Percentiles rank a stretch among this genome's conserved stretches.
These are phyloP conservation scores for Trametes cubensis DNA, from an alignment of 768 basidiomycete genomes.

Conservation along the genomic window DNA sequence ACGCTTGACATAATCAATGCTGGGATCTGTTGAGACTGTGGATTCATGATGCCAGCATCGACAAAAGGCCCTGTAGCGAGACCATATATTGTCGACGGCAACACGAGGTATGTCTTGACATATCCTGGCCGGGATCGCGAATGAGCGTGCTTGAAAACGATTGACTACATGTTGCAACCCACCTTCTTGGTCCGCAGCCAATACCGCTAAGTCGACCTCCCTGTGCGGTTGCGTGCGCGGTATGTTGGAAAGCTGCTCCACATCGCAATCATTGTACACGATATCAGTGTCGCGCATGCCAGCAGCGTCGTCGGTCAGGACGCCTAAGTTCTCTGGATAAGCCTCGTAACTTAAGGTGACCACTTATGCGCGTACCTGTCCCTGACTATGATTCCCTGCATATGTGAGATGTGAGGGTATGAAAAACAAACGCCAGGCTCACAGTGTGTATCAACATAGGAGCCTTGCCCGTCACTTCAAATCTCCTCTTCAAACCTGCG, in stretches of 20 bases:
- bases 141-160: not conserved
- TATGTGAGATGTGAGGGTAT: constrained; percentile 35
- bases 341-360: not conserved
- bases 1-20: constrained; percentile 46
- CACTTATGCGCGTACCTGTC: not conserved
- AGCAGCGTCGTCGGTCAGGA: constrained; percentile 46
- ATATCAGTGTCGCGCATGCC: constrained; percentile 42
- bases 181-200: constrained; percentile 54
- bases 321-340: constrained; percentile 32
- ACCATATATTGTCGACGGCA: constrained; percentile 62
- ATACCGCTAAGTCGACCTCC: constrained; percentile 48
- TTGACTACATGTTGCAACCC: not conserved
- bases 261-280: constrained; percentile 52
- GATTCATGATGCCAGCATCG: constrained; percentile 53
- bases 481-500: constrained; percentile 53
- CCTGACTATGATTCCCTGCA: constrained; percentile 22
- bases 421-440: constrained; percentile 31
- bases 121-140: constrained; percentile 39
- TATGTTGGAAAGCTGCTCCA: constrained; percentile 47
- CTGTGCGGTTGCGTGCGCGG: constrained; percentile 50
- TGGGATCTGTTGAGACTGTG: constrained; percentile 55
- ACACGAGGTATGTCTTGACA: constrained; percentile 52
- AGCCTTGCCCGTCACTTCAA: constrained; percentile 42
- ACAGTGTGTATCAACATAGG: constrained; percentile 68
- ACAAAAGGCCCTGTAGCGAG: constrained; percentile 49